Percentiles rank a stretch among this genome's conserved stretches.
Conservation (phyloP, 2,329 filamentous ascomycete species). For the Elsinoe australis region DNA sequence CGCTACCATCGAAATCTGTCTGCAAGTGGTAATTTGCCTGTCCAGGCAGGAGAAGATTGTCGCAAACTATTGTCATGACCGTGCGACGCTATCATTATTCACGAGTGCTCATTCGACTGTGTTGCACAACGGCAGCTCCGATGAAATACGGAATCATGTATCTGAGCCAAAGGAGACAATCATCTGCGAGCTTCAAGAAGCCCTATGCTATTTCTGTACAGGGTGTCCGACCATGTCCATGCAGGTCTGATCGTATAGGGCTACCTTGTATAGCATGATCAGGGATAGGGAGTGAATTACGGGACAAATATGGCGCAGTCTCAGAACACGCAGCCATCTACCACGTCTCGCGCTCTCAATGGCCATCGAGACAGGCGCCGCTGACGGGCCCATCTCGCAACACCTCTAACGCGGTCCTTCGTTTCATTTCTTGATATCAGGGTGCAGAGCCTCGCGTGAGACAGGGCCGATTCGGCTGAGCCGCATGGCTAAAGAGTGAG, state of each 20-base stretch:
- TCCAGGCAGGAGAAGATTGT: background rate
- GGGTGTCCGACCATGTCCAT: too few species aligned
- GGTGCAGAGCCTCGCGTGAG: background rate
- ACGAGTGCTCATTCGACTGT: too few species aligned
- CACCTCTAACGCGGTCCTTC: slow-evolving; percentile 13
- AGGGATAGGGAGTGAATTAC: too few species aligned
- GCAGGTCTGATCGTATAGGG: too few species aligned
- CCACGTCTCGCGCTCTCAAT: background rate
- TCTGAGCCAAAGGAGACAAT: background rate
- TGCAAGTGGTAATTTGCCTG: too few species aligned
- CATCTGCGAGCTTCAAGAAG: background rate
- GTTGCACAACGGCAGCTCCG: too few species aligned
- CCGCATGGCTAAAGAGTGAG: too few species aligned
- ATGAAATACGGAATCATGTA: slow-evolving; percentile 11
- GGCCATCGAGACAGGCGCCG: slow-evolving; percentile 9
- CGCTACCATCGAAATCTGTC: background rate
- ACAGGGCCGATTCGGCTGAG: slow-evolving; percentile 6
- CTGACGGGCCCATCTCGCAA: slow-evolving; percentile 7
- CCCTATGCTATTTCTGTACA: slow-evolving; percentile 1
- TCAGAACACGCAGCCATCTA: slow-evolving; percentile 5
- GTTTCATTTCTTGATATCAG: slow-evolving; percentile 3
- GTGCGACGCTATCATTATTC: too few species aligned
- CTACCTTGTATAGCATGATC: too few species aligned
- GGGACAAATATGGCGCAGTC: background rate
- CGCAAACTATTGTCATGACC: background rate